Base-by-base conservation (phyloP, 768 basidiomycete genomes). In the Mycena vulgaris region DNA sequence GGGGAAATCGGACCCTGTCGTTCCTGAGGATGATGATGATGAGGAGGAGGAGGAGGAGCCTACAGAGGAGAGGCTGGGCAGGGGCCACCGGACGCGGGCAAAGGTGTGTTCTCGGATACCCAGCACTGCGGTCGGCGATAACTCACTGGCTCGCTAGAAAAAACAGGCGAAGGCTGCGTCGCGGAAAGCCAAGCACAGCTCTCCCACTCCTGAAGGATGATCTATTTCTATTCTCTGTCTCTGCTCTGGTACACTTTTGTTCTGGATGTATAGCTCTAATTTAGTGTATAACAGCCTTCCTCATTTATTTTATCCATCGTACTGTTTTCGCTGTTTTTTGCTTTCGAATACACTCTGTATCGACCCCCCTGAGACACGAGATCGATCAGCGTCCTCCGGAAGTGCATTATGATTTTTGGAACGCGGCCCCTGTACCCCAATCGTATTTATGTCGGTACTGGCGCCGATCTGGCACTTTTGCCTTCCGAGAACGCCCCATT, bases 21-120 rank as follows among this genome's bases (percentile, higher is more conserved):
- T 77, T 70, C 74, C 78, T 35, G 80, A 78, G 59, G 64, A 73
- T 61, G 78, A 77, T 48, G 78, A 77, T 48, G 78, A 74, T 27
- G 71, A 67, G 37, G 73, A 78, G 56, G 74, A 70, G 27, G 78
- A 62, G 33, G 67, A 59, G 19, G 79, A 75, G 45, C 74, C 75
- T 13, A 77, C 77, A 28, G 82, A 79, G 55, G 82, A 84, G 72
- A 77, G 78, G 39, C 71, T 84, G 17, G 82, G 84, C 27, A 75
- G 84, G 42, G 82, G 82, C 25, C 84, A 85, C 27, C 75, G 84
- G 64, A 76, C 75, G 25, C 79, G 79, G 60, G 84, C 84, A 1
- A 83, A 85, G 81, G 84, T 85, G 64, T 61, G 80, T 75, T 40
- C n/a, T 48, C 45, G 23, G 16, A 19, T 13, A 21, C 3, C 19